Percentiles rank a stretch among this genome's conserved stretches.
phyloP scores from a whole-genome alignment of 1,284 basidiomycete species.

The Stereum hirsutum region DNA sequence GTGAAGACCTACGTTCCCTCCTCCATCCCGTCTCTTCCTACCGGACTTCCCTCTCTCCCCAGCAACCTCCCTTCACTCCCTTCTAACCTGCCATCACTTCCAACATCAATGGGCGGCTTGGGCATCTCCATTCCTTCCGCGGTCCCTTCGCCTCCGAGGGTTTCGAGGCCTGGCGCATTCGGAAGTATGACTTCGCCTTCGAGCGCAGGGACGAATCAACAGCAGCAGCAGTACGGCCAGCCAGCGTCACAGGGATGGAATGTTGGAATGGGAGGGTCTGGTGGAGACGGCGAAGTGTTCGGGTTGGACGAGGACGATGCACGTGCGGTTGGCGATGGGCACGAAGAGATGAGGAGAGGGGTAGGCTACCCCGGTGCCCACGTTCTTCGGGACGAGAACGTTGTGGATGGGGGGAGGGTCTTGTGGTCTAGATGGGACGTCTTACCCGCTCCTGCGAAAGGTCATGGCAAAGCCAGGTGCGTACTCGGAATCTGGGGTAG shows the following conservation, averaged over 20 bases:
- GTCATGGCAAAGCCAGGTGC: conserved; percentile 21
- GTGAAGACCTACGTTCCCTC: conserved; percentile 45
- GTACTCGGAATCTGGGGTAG: conserved; percentile 12
- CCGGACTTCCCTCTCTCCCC: no score
- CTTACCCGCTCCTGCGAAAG: conserved; percentile 11
- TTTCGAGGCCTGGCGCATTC: conserved; percentile 39
- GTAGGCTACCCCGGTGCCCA: conserved; percentile 20
- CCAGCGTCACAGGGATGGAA: no score
- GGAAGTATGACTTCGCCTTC: conserved; percentile 30
- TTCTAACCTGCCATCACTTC: no score
- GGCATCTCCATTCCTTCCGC: conserved; percentile 39
- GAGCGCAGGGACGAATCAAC: neutral
- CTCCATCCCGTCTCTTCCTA: no score
- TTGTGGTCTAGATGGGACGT: conserved; percentile 24
- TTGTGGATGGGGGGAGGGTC: conserved; percentile 21
- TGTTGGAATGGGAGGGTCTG: neutral
- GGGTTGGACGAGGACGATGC: conserved; percentile 7
- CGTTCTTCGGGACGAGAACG: no score
- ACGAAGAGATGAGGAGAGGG: conserved; percentile 4
- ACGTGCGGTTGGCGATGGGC: conserved; percentile 2
- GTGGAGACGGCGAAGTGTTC: conserved; percentile 10
- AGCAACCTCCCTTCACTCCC: no score
- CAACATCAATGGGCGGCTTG: no score
- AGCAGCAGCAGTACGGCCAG: neutral
- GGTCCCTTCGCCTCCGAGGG: conserved; percentile 36